These are phyloP conservation scores for Phytophthora citrophthora DNA, from an alignment of 352 stramenopile genomes.

Conservation along the genomic window DNA sequence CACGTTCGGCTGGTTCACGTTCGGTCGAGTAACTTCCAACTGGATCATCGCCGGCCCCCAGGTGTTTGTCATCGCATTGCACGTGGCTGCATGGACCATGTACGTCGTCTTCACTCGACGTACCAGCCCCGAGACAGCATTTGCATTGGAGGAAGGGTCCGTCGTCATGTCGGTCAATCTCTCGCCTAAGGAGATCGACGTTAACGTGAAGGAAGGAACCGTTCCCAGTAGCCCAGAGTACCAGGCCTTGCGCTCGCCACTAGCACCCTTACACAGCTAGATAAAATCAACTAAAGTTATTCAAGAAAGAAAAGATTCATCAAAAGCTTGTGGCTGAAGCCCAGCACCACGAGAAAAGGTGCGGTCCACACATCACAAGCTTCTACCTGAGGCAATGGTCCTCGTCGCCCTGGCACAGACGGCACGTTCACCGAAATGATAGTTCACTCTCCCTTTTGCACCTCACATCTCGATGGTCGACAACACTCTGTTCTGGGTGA, in stretches of 20 bases:
- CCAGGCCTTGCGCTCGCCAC: constrained; percentile 20
- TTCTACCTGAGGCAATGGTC: no score
- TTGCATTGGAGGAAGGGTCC: constrained; percentile 17
- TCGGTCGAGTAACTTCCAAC: constrained; percentile 49
- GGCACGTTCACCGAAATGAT: neutral
- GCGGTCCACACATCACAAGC: neutral
- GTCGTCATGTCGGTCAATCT: constrained; percentile 16
- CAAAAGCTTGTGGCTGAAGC: neutral
- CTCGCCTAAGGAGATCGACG: constrained; percentile 23
- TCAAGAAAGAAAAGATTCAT: constrained; percentile 3
- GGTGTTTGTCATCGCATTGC: constrained; percentile 45
- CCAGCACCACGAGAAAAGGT: no score
- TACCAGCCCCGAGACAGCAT: constrained; percentile 2
- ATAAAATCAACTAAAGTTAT: constrained; percentile 2
- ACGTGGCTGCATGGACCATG: constrained; percentile 38
- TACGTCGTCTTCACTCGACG: constrained; percentile 37
- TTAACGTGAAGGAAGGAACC: constrained; percentile 6
- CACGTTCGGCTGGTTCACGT: constrained; percentile 59
- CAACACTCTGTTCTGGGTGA: constrained; percentile 21
- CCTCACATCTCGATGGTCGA: constrained; percentile 15
- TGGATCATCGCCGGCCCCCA: constrained; percentile 64
- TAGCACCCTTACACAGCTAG: constrained; percentile 16
- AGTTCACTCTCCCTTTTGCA: constrained; percentile 9
- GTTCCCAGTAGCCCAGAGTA: constrained; percentile 27
- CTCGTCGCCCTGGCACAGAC: neutral